Evolutionary conservation across 129 eudicot genomes (phyloP).

Genomic region (Oenanthe sinensis): DNA sequence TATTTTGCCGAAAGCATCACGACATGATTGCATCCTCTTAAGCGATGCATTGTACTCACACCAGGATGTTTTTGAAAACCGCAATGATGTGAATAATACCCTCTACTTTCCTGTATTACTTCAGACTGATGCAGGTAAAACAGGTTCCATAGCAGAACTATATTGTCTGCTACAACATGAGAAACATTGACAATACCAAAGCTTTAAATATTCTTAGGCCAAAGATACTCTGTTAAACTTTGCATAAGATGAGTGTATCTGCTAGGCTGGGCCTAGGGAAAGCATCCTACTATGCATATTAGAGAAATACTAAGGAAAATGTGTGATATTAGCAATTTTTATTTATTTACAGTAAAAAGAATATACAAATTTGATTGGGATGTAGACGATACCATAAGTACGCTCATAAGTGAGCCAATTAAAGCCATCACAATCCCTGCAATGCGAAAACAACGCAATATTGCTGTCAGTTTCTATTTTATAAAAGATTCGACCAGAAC

Average conservation of each 20-base stretch:
- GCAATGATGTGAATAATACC: neutral
- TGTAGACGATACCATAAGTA: neutral
- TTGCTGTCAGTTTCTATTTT: neutral
- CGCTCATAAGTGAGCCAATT: slow-evolving; percentile 5
- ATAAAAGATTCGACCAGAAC: neutral
- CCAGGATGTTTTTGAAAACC: too few relatives aligned
- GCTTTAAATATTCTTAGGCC: neutral
- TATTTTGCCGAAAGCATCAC: neutral
- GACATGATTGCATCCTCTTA: neutral
- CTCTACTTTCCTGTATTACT: neutral
- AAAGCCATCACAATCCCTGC: slow-evolving; percentile 11
- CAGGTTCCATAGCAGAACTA: neutral
- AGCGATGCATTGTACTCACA: neutral
- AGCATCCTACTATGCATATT: too few relatives aligned
- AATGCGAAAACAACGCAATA: neutral
- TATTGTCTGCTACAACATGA: neutral
- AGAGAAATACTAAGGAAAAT: too few relatives aligned
- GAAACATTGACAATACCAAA: neutral
- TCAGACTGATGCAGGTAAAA: neutral
- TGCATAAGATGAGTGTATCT: neutral
- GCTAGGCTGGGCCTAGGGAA: too few relatives aligned
- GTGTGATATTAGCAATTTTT: neutral
- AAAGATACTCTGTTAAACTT: neutral
- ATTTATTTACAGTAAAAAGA: neutral
- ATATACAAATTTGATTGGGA: neutral